Base-by-base conservation (phyloP, 139 green algal genomes). In the Trebouxia sp. region DNA sequence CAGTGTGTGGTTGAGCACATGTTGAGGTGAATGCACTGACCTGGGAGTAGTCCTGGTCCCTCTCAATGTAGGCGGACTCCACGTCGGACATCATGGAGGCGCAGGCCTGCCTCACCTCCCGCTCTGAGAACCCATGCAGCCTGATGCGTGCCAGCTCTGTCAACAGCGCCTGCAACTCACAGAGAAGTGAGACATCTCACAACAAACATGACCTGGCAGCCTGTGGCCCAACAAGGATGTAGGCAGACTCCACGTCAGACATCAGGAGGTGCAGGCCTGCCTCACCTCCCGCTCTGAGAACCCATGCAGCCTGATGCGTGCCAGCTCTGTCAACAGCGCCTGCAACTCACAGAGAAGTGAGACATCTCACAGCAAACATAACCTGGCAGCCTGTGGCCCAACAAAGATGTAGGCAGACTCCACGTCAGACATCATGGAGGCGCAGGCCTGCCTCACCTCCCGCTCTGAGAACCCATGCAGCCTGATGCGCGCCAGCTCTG, bases 121-220 rank as follows among this genome's bases (percentile, higher is more conserved):
- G 58, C 30, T 84, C 48, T 5, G 56, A 80, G 41, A 97, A 88
- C 51, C 93, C 92, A 76, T 97, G 89, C 79, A 91, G 56, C 47
- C 94, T 78, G 24, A 95, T 82, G 6, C 93, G 86, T 5, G 94
- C 92, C 62, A 97, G 62, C 90, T 98, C 92, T 6, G 74, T 81
- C 82, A 95, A 65, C 39, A 94, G 20, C 0, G 82, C 76, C 88
- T 95, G 79, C 38, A 72, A 58, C 17, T 17, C 14, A 17, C 48
- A 58, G 48, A 14, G 15, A 58, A n/a, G n/a, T n/a, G 56, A 3
- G 28, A 69, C 3, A 1, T 53, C 4, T 53, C 47, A 1, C 30
- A 35, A 11, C 56, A 14, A 69, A 35, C 0, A 17, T 22, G 26
- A 22, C 50, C 50, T 22, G 50, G 20, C 50, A 58, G 50, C 20